Evolutionary conservation across 2,329 filamentous ascomycete species (phyloP), one percentile per base, ranked within the genome.

Genomic region (Ophiostoma angusticollis): DNA sequence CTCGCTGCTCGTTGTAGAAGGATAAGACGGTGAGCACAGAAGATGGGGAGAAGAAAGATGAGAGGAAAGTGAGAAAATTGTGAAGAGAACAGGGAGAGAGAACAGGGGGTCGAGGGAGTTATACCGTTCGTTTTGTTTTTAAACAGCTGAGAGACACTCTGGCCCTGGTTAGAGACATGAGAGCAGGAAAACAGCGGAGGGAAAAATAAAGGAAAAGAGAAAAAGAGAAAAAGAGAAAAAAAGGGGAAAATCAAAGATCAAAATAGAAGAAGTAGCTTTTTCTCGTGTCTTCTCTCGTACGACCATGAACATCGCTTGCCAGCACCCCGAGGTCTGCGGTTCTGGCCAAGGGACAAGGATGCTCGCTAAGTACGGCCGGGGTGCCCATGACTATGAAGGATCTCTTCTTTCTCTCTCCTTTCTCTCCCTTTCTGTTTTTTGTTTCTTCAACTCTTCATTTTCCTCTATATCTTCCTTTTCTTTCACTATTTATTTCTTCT

Each of bases 301-400:
- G n/a, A 37, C 35, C 11, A 5, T 19, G 23, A 14, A 19, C n/a
- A 13, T 37, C 35, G 35, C 35, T 37, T 31, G 35, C 35, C 27
- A 30, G n/a, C 27, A 37, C 23, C 19, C 25, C 35, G 27, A 37
- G 27, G 27, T 27, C 27, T 37, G 19, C n/a, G 19, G 18, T 37
- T 8, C 28, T 16, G 18, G 17, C 30, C 19, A 25, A 35, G 16
- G 33, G 33, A 24, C 21, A 3, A 13, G 12, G 16, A 13, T 11
- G 16, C 5, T 13, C 16, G n/a, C 12, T 13, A 16, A 35, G 14
- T 18, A 23, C 16, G 12, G 31, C 21, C 3, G 11, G 18, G 12
- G 6, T 5, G 21, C 11, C 9, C 22, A 17, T 8, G 21, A 31
- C 21, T 9, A 5, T 16, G 30, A 5, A 16, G 3, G 12, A 31